These are phyloP conservation scores for Plasmopara halstedii DNA, from an alignment of 352 stramenopile species.

Conservation along the genomic window DNA sequence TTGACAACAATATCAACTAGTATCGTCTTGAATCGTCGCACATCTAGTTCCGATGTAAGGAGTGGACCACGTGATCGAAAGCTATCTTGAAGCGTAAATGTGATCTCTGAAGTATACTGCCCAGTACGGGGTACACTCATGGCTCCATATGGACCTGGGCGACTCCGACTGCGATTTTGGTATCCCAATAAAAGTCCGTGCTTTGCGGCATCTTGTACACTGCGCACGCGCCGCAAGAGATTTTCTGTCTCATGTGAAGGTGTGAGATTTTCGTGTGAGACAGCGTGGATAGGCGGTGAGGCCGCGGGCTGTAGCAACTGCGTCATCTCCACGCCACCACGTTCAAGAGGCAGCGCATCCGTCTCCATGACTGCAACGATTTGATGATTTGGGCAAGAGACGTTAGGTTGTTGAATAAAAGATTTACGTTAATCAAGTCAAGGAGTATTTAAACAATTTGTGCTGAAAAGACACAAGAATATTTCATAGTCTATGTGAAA, in stretches of 20 bases:
- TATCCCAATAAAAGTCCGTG: constrained; percentile 10
- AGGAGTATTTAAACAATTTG: too few species aligned
- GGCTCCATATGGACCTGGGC: constrained; percentile 4
- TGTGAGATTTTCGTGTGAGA: constrained; percentile 40
- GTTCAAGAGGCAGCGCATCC: constrained; percentile 38
- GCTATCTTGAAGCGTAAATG: constrained; percentile 12
- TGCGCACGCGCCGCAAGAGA: constrained; percentile 51
- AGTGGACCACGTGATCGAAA: neutral
- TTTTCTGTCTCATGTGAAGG: constrained; percentile 20
- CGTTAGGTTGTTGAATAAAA: too few species aligned
- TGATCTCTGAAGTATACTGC: constrained; percentile 9
- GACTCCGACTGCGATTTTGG: constrained; percentile 9
- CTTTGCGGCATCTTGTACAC: constrained; percentile 37
- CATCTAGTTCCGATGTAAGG: neutral
- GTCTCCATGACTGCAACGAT: constrained; percentile 46
- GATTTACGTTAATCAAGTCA: too few species aligned
- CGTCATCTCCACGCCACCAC: constrained; percentile 42
- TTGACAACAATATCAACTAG: constrained; percentile 45
- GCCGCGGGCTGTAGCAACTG: constrained; percentile 6
- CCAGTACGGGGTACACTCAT: constrained; percentile 5
- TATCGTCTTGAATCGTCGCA: constrained; percentile 13
- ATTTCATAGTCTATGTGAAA: too few species aligned
- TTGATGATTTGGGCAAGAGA: too few species aligned
- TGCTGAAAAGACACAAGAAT: too few species aligned
- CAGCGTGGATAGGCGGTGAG: constrained; percentile 17